Percentiles rank a stretch among this genome's conserved stretches.
phyloP scores from a whole-genome alignment of 495 filamentous ascomycete genomes.

The Annulohypoxylon nitens region DNA sequence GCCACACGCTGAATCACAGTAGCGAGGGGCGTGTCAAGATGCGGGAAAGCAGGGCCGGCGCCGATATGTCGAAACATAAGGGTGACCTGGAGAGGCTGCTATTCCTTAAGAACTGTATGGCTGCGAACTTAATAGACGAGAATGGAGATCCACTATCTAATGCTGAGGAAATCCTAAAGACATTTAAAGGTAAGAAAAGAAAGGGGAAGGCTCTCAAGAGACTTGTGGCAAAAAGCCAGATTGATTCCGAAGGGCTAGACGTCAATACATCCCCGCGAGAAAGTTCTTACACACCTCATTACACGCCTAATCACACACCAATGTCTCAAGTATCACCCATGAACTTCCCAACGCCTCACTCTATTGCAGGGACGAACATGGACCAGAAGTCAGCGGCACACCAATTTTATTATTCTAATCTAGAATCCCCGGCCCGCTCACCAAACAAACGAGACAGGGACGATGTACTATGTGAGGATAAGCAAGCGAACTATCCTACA shows the following conservation, averaged over 20 bases:
- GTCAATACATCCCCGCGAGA: background rate
- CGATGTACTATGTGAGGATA: constrained; percentile 1
- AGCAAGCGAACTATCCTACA: background rate
- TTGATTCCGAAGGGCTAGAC: background rate
- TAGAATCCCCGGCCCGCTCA: background rate
- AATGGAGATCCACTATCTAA: constrained; percentile 27
- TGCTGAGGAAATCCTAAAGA: constrained; percentile 3
- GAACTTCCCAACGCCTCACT: background rate
- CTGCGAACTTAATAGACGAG: constrained; percentile 30
- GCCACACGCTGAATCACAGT: constrained; percentile 44
- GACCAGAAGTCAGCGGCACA: background rate
- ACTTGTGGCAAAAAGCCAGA: background rate
- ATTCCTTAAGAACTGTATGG: constrained; percentile 28
- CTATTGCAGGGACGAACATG: background rate
- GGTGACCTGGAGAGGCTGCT: constrained; percentile 50
- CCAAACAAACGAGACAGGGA: constrained; percentile 17
- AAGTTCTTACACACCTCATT: background rate
- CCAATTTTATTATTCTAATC: background rate
- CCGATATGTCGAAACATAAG: constrained; percentile 55
- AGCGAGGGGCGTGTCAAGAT: constrained; percentile 28
- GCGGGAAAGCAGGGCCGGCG: constrained; percentile 49
- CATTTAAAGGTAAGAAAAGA: background rate
- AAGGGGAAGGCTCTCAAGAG: constrained; percentile 4
- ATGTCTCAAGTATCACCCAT: background rate
- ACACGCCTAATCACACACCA: background rate